Evolutionary conservation across 768 basidiomycete species (phyloP).

Genomic region (Hydnomerulius pinastri): DNA sequence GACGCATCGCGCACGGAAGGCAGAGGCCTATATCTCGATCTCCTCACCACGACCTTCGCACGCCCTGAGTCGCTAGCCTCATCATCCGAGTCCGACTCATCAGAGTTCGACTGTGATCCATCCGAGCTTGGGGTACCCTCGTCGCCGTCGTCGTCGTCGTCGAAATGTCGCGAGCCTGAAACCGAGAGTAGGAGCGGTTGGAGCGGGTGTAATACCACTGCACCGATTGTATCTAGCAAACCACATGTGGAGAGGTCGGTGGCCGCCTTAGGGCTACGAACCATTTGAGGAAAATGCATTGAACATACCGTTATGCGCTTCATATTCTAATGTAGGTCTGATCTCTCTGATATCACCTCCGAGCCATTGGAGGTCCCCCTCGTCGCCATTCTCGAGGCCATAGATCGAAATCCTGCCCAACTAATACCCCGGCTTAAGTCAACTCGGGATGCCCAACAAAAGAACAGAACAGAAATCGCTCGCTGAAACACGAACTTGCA

Average conservation of each 20-base stretch:
- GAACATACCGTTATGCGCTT: constrained; percentile 58
- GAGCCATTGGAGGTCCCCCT: not conserved
- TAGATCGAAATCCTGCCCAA: constrained; percentile 62
- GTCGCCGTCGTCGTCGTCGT: constrained; percentile 3
- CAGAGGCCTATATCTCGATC: constrained; percentile 12
- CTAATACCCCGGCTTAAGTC: constrained; percentile 35
- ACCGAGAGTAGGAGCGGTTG: constrained; percentile 58
- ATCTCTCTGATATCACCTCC: constrained; percentile 13
- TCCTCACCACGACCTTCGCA: not conserved
- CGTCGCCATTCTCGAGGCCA: constrained; percentile 38
- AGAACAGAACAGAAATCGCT: not conserved
- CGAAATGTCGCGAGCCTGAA: constrained; percentile 80
- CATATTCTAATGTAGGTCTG: constrained; percentile 39
- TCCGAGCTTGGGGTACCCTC: not conserved
- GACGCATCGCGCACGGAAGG: constrained; percentile 28
- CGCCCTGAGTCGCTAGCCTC: not conserved
- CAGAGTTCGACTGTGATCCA: constrained; percentile 19
- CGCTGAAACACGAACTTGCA: constrained; percentile 3
- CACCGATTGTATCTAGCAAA: constrained; percentile 76
- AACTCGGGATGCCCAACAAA: not conserved
- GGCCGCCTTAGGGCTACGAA: too few relatives aligned
- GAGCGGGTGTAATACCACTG: constrained; percentile 72
- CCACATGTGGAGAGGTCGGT: not conserved
- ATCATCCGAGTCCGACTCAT: not conserved
- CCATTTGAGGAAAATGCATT: too few relatives aligned